Base-by-base conservation (phyloP, 2,329 filamentous ascomycete genomes). In the Alternaria panax region DNA sequence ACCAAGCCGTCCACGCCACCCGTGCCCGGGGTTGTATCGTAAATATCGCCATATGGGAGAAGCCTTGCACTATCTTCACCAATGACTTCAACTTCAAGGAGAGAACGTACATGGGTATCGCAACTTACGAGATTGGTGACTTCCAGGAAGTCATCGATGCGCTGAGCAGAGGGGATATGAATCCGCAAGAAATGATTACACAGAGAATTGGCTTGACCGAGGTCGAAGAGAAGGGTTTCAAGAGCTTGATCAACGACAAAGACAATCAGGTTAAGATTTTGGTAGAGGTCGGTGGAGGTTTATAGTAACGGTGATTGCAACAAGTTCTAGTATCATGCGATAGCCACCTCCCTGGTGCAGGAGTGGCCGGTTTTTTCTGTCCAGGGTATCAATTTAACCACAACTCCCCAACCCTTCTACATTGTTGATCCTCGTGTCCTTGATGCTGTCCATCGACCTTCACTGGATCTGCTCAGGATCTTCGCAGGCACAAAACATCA, bases 21-120 rank as follows among this genome's bases (percentile, higher is more conserved):
- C 79, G 83, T 38, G 82, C 82, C 12, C 68, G 82, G 42, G 84
- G 84, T 4, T 85, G 82, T 2, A 76, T 85, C 28, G 80, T 86
- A 55, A 86, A 86, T 55, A 84, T 86, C 51, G 84, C 84, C 8
- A 82, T 86, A 36, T 85, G 83, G 83, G 83, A 85, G 71, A 84
- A 85, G 69, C 71, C 79, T n/a, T 81, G 79, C 45, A 79, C 76
- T 0, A 78, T 86, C 41, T 74, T 77, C 32, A 82, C 83, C 5
- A 86, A 85, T 55, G 79, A 82, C 57, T 74, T 86, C 34, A 80
- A 83, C 4, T 85, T 86, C 75, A 80, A 83, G 58, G 84, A 86
- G 72, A 75, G 80, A 53, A 80, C 70, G n/a, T 86, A 84, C 57
- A 77, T 84, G 70, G 83, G 83, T 32, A 80, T 85, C 34, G 82